Base-by-base conservation (phyloP, 176 grass and related monocot genomes). In the Bromus sterilis region DNA sequence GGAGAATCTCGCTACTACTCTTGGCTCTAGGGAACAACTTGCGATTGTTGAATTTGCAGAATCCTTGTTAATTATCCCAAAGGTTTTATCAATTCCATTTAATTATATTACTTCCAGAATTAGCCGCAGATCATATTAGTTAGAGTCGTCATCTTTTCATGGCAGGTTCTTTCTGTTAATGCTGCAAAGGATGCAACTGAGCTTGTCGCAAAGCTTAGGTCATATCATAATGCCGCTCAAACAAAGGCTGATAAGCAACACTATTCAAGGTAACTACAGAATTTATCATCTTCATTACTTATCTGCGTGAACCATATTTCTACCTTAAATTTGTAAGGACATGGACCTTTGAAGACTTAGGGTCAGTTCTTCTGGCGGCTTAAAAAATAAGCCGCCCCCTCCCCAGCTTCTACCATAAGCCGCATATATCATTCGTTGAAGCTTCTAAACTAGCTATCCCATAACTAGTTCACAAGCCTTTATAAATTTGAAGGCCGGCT, bases 21-120 rank as follows among this genome's bases (percentile, higher is more conserved):
- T 97, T 20, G 94, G 94, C 16, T 97, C 94, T 75, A 90, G 92
- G 79, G 94, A 97, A 79, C 94, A 97, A 71, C 41, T 97, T 29
- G 94, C 91, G 24, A 97, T 97, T 87, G 94, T 92, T 15, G 92
- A 94, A 85, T 97, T 97, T 63, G 89, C 91, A 21, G 94, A 94
- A 83, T 87, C 94, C 77, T 89, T 97, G 78, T 89, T 97, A 42
- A 85, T 97, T 43, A 97, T 94, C 68, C 94, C 92, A 4, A 97
- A 97, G 94, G 94, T 97, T 90, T 69, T 18, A 58, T 68, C 9
- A 64, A 2, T 60, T 67, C 2, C 44, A 8, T 64, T 68, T 32
- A 26, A 4, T 28, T 79, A 5, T n/a, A 12, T n/a, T 34, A 3
- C 7, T 67, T 81, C 18, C 7, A 32, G 55, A 31, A 14, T 39